phyloP scores from a whole-genome alignment of 2,329 filamentous ascomycete species.

The Rutstroemia sp. region DNA sequence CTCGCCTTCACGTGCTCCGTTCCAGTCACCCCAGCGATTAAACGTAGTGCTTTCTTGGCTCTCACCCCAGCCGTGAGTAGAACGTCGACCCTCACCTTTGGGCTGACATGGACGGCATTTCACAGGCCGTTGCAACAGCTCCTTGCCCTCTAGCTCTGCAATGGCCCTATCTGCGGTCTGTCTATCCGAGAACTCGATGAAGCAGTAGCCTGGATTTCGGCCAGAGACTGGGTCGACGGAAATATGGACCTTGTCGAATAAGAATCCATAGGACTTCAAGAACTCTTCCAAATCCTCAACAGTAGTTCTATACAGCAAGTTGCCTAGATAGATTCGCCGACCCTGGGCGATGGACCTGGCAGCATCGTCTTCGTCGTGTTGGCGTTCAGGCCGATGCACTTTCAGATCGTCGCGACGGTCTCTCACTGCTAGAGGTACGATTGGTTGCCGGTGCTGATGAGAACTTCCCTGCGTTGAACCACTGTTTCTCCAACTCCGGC shows the following conservation, averaged over 20 bases:
- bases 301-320: neutral
- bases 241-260: neutral
- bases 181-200: neutral
- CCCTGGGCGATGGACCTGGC: neutral
- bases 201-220: neutral
- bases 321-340: neutral
- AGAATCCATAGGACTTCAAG: neutral
- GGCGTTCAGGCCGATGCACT: neutral
- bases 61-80: neutral
- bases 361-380: neutral
- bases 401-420: neutral
- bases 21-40: slow-evolving; percentile 1
- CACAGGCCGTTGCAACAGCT: neutral
- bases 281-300: neutral
- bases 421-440: neutral
- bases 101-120: neutral
- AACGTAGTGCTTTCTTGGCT: neutral
- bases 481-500: neutral
- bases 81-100: neutral
- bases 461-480: neutral
- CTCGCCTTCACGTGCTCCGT: neutral
- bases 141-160: neutral
- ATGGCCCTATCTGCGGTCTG: neutral
- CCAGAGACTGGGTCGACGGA: neutral
- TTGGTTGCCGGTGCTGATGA: neutral